phyloP scores from a whole-genome alignment of 306 rosid species.

The Vigna trinervia region DNA sequence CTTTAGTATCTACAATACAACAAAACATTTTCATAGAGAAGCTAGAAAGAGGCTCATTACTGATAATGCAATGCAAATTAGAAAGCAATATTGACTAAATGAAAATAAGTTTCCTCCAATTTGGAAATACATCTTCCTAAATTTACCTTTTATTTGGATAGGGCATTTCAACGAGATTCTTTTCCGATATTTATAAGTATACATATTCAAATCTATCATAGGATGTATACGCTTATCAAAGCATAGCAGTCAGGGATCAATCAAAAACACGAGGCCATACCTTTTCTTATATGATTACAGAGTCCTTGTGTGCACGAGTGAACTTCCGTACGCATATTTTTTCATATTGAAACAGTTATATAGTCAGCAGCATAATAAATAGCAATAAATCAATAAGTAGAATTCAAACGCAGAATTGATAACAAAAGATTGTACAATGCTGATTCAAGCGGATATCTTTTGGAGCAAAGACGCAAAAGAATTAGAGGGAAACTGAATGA shows the following conservation, averaged over 20 bases:
- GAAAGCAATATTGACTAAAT: conserved; percentile 15
- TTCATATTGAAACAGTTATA: conserved; percentile 38
- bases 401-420: background rate
- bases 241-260: conserved; percentile 27
- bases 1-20: conserved; percentile 6
- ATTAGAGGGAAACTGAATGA: background rate
- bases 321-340: conserved; percentile 63
- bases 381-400: conserved; percentile 8
- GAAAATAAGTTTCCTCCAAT: conserved; percentile 34
- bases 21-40: background rate
- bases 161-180: background rate
- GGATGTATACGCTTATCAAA: background rate
- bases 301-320: conserved; percentile 69
- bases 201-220: background rate
- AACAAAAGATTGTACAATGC: background rate
- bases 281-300: conserved; percentile 59
- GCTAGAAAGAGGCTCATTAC: conserved; percentile 8
- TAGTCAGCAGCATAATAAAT: conserved; percentile 34
- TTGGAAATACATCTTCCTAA: conserved; percentile 6
- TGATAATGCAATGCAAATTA: conserved; percentile 10
- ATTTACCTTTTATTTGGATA: background rate
- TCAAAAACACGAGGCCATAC: conserved; percentile 44
- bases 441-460: conserved; percentile 7
- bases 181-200: conserved; percentile 3
- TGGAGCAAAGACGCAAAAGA: conserved; percentile 17